Conservation (phyloP, 164 flowering plant genomes). For the Sedum album region DNA sequence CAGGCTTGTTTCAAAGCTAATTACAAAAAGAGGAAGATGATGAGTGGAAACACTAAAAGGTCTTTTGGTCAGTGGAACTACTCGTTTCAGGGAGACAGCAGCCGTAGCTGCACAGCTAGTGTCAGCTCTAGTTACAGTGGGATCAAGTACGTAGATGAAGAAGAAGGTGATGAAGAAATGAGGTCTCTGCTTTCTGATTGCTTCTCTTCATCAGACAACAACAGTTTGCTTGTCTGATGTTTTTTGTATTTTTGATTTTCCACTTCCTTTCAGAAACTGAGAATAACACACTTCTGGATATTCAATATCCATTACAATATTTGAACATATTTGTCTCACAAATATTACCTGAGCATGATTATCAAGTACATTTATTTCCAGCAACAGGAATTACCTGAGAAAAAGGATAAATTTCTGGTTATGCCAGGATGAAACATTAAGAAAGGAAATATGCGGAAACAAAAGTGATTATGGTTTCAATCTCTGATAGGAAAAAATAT, state of each 20-base stretch:
- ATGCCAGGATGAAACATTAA: not conserved
- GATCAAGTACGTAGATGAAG: not conserved
- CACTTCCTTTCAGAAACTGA: not conserved
- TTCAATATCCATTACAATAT: not conserved
- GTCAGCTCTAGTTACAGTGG: not conserved
- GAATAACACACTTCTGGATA: not conserved
- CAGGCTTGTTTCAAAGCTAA: slow-evolving; percentile 85
- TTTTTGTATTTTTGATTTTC: not conserved
- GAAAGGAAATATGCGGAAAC: not conserved
- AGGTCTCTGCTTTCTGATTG: slow-evolving; percentile 19
- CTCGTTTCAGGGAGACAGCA: not conserved
- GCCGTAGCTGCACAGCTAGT: not conserved
- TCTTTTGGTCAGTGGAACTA: slow-evolving; percentile 5
- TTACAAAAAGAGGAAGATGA: slow-evolving; percentile 36
- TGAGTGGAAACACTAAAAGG: not conserved
- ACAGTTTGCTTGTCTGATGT: not conserved
- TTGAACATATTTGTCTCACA: too few relatives aligned
- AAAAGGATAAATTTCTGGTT: not conserved
- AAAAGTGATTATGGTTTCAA: not conserved
- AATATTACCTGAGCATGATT: too few relatives aligned
- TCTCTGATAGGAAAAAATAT: not conserved
- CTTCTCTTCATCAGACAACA: slow-evolving; percentile 15
- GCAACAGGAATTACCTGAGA: not conserved
- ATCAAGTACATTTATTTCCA: too few relatives aligned
- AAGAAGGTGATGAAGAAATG: slow-evolving; percentile 21